Conservation (phyloP, 345 rosid species). For the Clarkia xantiana region DNA sequence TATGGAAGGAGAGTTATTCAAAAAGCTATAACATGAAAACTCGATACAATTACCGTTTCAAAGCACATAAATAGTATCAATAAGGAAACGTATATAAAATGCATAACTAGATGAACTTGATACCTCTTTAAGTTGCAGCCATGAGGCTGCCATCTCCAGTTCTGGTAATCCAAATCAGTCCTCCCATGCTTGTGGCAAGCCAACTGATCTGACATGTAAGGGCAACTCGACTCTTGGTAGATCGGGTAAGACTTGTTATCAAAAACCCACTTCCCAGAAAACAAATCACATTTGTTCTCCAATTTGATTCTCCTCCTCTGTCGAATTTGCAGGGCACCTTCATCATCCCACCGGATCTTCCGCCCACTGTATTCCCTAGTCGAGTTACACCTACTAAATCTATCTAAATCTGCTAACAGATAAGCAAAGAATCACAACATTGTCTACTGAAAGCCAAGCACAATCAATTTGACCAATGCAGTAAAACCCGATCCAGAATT, state of each 20-base stretch:
- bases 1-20: slow-evolving; percentile 9
- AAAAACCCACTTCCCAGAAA: slow-evolving; percentile 79
- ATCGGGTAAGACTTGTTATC: slow-evolving; percentile 63
- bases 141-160: slow-evolving; percentile 98
- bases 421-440: not conserved
- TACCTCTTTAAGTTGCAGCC: slow-evolving; percentile 73
- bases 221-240: slow-evolving; percentile 74
- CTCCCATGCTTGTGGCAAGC: slow-evolving; percentile 96
- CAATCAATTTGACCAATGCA: not conserved
- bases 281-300: slow-evolving; percentile 64
- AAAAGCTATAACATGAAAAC: not conserved
- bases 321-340: slow-evolving; percentile 11
- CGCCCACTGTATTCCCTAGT: slow-evolving; percentile 52
- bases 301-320: slow-evolving; percentile 12
- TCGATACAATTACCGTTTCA: not conserved
- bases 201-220: slow-evolving; percentile 95
- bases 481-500: too few species aligned
- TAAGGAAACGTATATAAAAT: too few species aligned
- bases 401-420: slow-evolving; percentile 53
- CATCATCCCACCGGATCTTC: slow-evolving; percentile 45
- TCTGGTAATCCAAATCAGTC: slow-evolving; percentile 56
- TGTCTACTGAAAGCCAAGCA: not conserved
- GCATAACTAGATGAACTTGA: too few species aligned
- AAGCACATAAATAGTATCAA: too few species aligned
- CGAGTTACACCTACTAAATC: slow-evolving; percentile 64